phyloP scores from a whole-genome alignment of 2,329 filamentous ascomycete species.

The Aspergillus sp. region DNA sequence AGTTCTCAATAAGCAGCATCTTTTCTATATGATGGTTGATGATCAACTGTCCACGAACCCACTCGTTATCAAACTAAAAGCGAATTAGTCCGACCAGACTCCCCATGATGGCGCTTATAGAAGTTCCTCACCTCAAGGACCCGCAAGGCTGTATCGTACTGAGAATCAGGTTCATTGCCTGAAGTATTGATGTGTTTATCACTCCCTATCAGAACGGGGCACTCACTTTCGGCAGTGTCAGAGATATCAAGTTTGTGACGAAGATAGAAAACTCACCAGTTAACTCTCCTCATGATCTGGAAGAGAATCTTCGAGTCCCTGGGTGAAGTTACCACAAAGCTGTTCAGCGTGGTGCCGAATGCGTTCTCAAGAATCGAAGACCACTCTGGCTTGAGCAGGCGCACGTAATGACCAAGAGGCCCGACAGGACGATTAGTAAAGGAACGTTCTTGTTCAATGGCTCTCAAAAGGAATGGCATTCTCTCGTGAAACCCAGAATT shows the following conservation, averaged over 20 bases:
- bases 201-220: conserved; percentile 66
- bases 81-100: conserved; percentile 21
- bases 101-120: not conserved
- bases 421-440: conserved; percentile 77
- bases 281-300: conserved; percentile 62
- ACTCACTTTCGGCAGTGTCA: conserved; percentile 43
- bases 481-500: conserved; percentile 65
- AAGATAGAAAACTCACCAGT: conserved; percentile 47
- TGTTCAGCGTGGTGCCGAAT: conserved; percentile 68
- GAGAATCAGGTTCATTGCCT: conserved; percentile 70
- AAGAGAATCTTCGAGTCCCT: conserved; percentile 71
- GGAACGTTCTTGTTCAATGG: conserved; percentile 68
- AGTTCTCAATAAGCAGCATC: conserved; percentile 71
- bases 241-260: conserved; percentile 3
- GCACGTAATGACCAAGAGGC: conserved; percentile 77
- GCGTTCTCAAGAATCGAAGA: conserved; percentile 75
- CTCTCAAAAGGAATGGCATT: conserved; percentile 64
- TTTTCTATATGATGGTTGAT: conserved; percentile 84
- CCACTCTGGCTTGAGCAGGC: conserved; percentile 78
- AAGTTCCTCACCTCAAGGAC: conserved; percentile 60
- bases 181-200: conserved; percentile 58
- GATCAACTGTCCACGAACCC: conserved; percentile 78
- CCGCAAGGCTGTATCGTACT: conserved; percentile 76
- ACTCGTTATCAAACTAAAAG: conserved; percentile 69
- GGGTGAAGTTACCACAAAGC: conserved; percentile 79